Evolutionary conservation across 129 eudicot genomes (phyloP), one percentile per base, ranked within the genome.

Genomic region (Saussurea involucrata): DNA sequence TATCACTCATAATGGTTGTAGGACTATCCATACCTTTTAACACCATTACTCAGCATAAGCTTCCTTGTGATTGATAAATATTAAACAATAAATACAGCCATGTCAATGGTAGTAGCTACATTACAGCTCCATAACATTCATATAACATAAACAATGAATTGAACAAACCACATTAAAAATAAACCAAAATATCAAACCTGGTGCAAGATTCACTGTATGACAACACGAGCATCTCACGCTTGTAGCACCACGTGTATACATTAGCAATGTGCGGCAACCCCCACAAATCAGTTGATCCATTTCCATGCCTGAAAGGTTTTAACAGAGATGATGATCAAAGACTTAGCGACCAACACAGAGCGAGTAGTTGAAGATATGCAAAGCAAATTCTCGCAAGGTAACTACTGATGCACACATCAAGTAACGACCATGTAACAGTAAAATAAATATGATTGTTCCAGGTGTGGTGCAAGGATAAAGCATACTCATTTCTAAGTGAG

Each of bases 151-250:
- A 57, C 11, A 55, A 13, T 57, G 55, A 29, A n/a, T 25, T 4
- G 53, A 24, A 24, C 71, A 72, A 40, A 25, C 37, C 4, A 36
- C 4, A 0, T 22, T 17, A 18, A 73, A 42, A 4, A 42, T 6
- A 55, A 7, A 4, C 11, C 8, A 25, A 53, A 34, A 37, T n/a
- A 46, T 61, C 66, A 68, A 87, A 92, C 97, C 96, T 84, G 92
- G 95, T 29, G 85, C 85, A 81, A 90, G 91, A 80, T 86, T 89
- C 71, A 90, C 91, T 0, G 92, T 90, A 46, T 88, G 89, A 77
- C 96, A 92, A 64, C 97, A 92, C 18, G 95, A 85, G 78, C 97
- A 92, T 83, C 97, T 92, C 64, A 92, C 97, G 79, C 96, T 92
- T 21, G 93, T 75, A 31, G 97, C 97, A 7, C 97, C 97, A 28